phyloP scores from a whole-genome alignment of 1,284 basidiomycete species.

The Prillingera fragicola region DNA sequence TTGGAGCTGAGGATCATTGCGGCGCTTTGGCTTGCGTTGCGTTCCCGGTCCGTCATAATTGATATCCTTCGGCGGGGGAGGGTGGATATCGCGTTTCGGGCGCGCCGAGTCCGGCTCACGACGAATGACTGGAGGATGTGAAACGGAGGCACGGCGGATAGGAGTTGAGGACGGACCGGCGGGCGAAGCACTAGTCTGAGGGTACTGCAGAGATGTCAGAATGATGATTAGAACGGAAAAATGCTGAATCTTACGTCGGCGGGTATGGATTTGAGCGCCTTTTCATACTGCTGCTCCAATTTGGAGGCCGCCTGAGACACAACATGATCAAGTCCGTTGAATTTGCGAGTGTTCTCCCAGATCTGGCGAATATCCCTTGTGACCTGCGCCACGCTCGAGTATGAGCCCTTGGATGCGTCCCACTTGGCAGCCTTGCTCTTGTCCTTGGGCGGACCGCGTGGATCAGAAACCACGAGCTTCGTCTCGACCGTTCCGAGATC shows the following conservation, averaged over 20 bases:
- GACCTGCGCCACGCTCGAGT: constrained; percentile 69
- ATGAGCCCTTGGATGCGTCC: constrained; percentile 60
- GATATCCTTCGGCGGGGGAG: constrained; percentile 86
- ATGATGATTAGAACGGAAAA: neutral
- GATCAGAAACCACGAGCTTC: constrained; percentile 73
- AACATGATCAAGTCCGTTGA: constrained; percentile 87
- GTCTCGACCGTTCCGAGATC: constrained; percentile 91
- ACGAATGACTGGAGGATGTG: constrained; percentile 43
- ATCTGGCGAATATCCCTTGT: constrained; percentile 75
- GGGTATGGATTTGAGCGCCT: constrained; percentile 69
- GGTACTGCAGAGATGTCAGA: constrained; percentile 6
- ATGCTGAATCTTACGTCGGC: constrained; percentile 56
- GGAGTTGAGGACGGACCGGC: constrained; percentile 16
- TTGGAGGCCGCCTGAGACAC: constrained; percentile 73
- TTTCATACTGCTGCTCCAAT: constrained; percentile 81
- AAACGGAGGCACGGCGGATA: constrained; percentile 36
- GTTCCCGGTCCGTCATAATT: constrained; percentile 62
- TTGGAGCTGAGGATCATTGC: constrained; percentile 75
- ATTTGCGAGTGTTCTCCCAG: constrained; percentile 80
- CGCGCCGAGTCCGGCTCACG: constrained; percentile 57
- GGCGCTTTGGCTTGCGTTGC: constrained; percentile 53
- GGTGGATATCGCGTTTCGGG: constrained; percentile 95
- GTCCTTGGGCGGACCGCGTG: constrained; percentile 49
- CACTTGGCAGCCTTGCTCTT: constrained; percentile 55
- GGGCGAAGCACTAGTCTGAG: constrained; percentile 20